These are phyloP conservation scores for Ceratocystis harringtonii DNA, from an alignment of 2,329 filamentous ascomycete species.

Conservation along the genomic window DNA sequence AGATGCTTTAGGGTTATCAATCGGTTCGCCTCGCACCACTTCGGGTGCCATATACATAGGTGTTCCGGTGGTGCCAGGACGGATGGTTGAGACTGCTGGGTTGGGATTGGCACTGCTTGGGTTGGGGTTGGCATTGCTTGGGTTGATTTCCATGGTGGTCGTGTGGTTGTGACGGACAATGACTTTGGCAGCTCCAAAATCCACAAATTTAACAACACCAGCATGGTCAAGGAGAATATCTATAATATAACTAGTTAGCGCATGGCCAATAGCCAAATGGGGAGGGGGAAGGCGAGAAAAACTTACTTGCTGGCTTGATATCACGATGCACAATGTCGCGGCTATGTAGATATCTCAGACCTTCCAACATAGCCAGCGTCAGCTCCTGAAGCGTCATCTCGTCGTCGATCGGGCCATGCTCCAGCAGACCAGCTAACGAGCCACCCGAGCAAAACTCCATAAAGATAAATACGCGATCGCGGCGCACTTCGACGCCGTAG, in stretches of 20 bases:
- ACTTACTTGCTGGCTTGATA: slow-evolving; percentile 90
- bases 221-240: slow-evolving; percentile 95
- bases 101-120: slow-evolving; percentile 51
- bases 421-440: slow-evolving; percentile 73
- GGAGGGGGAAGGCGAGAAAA: not conserved
- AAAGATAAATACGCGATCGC: slow-evolving; percentile 99
- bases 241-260: slow-evolving; percentile 23
- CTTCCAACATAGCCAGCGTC: slow-evolving; percentile 82
- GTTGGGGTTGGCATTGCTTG: slow-evolving; percentile 56
- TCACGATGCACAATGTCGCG: slow-evolving; percentile 87
- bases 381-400: slow-evolving; percentile 97
- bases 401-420: slow-evolving; percentile 94
- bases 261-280: not conserved
- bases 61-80: slow-evolving; percentile 64
- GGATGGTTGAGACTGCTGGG: not conserved
- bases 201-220: slow-evolving; percentile 97
- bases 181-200: slow-evolving; percentile 87
- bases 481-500: slow-evolving; percentile 93
- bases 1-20: slow-evolving; percentile 58
- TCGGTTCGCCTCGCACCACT: slow-evolving; percentile 73
- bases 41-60: slow-evolving; percentile 99
- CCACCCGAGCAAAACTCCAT: slow-evolving; percentile 99
- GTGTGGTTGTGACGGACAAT: slow-evolving; percentile 42
- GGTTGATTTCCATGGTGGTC: slow-evolving; percentile 44
- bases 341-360: slow-evolving; percentile 84